phyloP scores from a whole-genome alignment of 2,329 filamentous ascomycete genomes.

The Cercospora sojina region DNA sequence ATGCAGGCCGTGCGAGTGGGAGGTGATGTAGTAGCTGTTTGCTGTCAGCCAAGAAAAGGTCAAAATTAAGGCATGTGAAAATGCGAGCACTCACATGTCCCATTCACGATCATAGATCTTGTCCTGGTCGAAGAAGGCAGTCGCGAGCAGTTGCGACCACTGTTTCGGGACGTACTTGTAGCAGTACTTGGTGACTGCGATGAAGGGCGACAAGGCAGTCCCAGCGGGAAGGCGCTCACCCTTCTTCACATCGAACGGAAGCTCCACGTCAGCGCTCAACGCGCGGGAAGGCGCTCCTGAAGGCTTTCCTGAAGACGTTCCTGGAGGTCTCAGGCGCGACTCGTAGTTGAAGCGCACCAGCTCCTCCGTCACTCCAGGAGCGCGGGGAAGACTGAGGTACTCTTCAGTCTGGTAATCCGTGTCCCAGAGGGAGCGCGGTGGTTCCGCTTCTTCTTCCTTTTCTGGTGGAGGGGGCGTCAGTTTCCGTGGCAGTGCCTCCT shows the following conservation, averaged over 20 bases:
- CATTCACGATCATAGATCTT: conserved; percentile 63
- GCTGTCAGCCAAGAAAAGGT: conserved; percentile 15
- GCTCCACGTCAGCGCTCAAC: conserved; percentile 14
- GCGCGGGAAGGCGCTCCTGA: not conserved
- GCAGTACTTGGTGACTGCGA: conserved; percentile 58
- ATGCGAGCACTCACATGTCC: conserved; percentile 66
- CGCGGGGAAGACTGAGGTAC: conserved; percentile 9
- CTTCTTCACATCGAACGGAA: conserved; percentile 26
- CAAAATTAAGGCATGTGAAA: conserved; percentile 7
- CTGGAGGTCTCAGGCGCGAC: not conserved
- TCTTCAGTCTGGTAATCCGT: conserved; percentile 17
- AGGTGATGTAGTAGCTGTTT: conserved; percentile 32
- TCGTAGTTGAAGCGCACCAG: not conserved
- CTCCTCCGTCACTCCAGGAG: not conserved
- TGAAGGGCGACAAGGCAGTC: conserved; percentile 43
- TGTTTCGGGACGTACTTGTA: conserved; percentile 57
- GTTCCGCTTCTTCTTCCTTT: not conserved
- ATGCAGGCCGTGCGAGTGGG: conserved; percentile 50
- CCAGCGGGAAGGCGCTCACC: conserved; percentile 38
- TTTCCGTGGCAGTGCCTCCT: conserved; percentile 23
- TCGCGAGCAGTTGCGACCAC: conserved; percentile 48
- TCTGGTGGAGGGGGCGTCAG: conserved; percentile 11
- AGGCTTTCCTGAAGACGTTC: not conserved
- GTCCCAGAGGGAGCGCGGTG: not conserved
- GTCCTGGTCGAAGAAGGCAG: conserved; percentile 57